phyloP scores from a whole-genome alignment of 495 filamentous ascomycete species.

The Neurospora sp. region DNA sequence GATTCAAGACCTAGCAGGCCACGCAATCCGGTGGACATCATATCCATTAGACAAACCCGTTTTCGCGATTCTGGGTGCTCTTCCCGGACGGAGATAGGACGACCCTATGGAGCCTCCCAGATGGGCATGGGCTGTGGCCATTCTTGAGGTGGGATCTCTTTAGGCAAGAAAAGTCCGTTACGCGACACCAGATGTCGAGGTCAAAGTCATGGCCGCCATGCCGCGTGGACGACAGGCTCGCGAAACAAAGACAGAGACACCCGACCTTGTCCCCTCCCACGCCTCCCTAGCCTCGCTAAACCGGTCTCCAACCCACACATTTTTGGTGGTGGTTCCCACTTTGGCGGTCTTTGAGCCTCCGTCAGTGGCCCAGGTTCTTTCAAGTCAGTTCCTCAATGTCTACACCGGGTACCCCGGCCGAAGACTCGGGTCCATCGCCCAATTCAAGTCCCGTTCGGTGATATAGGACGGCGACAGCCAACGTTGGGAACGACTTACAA shows the following conservation, averaged over 20 bases:
- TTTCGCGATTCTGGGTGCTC: background rate
- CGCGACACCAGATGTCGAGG: too few relatives aligned
- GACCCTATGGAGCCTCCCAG: background rate
- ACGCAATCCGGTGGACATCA: background rate
- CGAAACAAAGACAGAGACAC: background rate
- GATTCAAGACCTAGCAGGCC: background rate
- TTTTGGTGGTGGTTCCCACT: background rate
- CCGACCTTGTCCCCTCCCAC: background rate
- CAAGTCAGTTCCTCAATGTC: background rate
- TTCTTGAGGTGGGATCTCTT: background rate
- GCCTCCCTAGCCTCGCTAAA: background rate
- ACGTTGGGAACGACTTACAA: background rate
- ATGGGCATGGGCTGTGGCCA: background rate
- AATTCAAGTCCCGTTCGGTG: background rate
- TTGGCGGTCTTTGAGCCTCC: background rate
- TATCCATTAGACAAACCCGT: background rate
- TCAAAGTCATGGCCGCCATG: background rate
- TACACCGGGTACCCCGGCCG: background rate
- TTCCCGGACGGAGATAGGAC: background rate
- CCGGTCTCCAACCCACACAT: background rate
- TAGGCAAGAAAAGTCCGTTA: background rate
- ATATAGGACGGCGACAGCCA: background rate
- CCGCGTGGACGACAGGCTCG: background rate
- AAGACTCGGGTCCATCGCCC: background rate
- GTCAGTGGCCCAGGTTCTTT: background rate